phyloP scores from a whole-genome alignment of 176 grass and related monocot genomes.

The Aechmea fasciata region DNA sequence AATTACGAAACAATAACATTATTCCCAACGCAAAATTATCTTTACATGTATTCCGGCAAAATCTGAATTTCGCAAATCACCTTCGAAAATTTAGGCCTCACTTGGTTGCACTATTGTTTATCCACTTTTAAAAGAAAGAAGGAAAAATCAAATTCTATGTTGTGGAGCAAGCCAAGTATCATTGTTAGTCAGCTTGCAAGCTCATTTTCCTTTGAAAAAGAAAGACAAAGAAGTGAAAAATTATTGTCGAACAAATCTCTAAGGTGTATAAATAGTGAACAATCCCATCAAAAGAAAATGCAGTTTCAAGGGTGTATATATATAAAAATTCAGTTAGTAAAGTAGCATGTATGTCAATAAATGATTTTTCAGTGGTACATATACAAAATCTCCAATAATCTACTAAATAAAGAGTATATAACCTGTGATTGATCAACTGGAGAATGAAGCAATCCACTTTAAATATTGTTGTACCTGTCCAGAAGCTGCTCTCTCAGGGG shows the following conservation, averaged over 20 bases:
- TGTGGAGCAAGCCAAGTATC: too few relatives aligned
- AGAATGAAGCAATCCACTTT: not conserved
- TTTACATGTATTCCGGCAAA: not conserved
- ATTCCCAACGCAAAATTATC: not conserved
- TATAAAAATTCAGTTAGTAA: too few relatives aligned
- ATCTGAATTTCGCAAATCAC: not conserved
- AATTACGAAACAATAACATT: not conserved
- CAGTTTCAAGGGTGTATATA: too few relatives aligned
- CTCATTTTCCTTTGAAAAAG: too few relatives aligned
- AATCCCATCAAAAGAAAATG: too few relatives aligned
- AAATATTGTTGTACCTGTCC: slow-evolving; percentile 44
- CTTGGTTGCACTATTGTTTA: not conserved
- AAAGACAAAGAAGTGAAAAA: too few relatives aligned
- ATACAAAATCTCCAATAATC: too few relatives aligned
- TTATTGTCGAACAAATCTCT: too few relatives aligned
- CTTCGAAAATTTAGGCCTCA: not conserved
- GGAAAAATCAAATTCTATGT: not conserved
- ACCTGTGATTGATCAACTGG: not conserved
- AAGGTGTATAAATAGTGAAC: too few relatives aligned
- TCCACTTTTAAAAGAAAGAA: not conserved
- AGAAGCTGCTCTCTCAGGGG: slow-evolving; percentile 53
- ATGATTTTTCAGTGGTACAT: too few relatives aligned
- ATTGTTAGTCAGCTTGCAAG: too few relatives aligned
- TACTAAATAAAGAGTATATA: not conserved
- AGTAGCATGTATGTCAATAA: too few relatives aligned